Evolutionary conservation across 176 grass and related monocot species (phyloP).

Genomic region (Saccharum spontaneum): DNA sequence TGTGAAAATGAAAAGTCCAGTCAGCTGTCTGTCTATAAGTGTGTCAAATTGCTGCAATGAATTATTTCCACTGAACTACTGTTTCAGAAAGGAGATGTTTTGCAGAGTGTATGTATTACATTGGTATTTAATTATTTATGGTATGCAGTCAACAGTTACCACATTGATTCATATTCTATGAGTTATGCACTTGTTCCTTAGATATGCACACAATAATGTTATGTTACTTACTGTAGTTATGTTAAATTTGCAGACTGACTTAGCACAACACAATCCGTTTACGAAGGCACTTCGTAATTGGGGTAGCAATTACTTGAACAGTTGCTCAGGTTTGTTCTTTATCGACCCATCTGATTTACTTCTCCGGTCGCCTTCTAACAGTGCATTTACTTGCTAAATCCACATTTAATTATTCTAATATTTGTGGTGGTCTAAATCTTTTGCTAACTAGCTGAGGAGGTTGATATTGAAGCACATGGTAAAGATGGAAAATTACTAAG

Average conservation of each 20-base stretch:
- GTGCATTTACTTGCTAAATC: slow-evolving; percentile 8
- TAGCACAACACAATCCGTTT: slow-evolving; percentile 49
- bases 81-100: not conserved
- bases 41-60: not conserved
- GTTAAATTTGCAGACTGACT: slow-evolving; percentile 45
- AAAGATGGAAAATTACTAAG: slow-evolving; percentile 31
- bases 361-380: not conserved
- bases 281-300: slow-evolving; percentile 42
- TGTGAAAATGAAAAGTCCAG: not conserved
- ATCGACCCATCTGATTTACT: not conserved
- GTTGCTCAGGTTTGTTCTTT: slow-evolving; percentile 29
- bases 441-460: slow-evolving; percentile 24
- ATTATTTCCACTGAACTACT: not conserved
- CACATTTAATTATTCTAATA: not conserved
- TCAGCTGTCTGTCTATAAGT: not conserved
- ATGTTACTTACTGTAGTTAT: not conserved
- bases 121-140: not conserved
- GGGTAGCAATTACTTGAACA: slow-evolving; percentile 29
- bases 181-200: not conserved
- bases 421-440: not conserved
- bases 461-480: slow-evolving; percentile 32
- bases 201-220: not conserved
- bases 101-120: not conserved
- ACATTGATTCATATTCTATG: not conserved
- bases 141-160: not conserved